Evolutionary conservation across 169 alveolate species (phyloP).

Genomic region (Eimeria zaria): DNA sequence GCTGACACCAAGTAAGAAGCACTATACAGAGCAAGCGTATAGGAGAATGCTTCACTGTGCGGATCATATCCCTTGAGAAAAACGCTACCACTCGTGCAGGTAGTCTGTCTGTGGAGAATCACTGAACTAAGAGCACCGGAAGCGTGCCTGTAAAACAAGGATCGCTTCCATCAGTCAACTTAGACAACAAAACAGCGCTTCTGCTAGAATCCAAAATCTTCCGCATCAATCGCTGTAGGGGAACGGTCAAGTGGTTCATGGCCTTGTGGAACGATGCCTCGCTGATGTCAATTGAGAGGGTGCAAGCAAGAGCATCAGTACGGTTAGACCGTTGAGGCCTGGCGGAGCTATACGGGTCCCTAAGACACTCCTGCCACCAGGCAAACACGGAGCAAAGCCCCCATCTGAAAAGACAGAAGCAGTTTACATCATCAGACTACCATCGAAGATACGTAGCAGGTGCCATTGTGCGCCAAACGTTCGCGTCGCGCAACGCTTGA

Average conservation of each 20-base stretch:
- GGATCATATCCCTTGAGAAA: not conserved
- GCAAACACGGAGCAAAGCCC: constrained; percentile 62
- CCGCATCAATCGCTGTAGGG: constrained; percentile 44
- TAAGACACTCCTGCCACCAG: constrained; percentile 55
- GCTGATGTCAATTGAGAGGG: constrained; percentile 7
- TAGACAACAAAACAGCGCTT: constrained; percentile 5
- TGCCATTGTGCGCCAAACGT: not conserved
- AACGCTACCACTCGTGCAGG: not conserved
- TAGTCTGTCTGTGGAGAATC: not conserved
- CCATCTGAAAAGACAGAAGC: constrained; percentile 10
- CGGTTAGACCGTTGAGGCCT: constrained; percentile 23
- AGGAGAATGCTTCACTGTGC: not conserved
- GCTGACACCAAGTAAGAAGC: not conserved
- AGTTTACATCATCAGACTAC: not conserved
- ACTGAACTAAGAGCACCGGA: not conserved
- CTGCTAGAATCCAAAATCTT: not conserved
- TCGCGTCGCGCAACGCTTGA: not conserved
- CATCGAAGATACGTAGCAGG: not conserved
- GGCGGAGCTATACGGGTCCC: constrained; percentile 43
- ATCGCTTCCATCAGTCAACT: constrained; percentile 35
- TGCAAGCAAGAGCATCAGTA: not conserved
- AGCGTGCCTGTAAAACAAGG: constrained; percentile 55
- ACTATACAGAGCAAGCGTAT: not conserved
- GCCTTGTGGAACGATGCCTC: constrained; percentile 44
- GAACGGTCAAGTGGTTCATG: not conserved